Percentiles rank a stretch among this genome's conserved stretches.
Conservation (phyloP, 2,329 filamentous ascomycete genomes). For the Penicillium concentricum region DNA sequence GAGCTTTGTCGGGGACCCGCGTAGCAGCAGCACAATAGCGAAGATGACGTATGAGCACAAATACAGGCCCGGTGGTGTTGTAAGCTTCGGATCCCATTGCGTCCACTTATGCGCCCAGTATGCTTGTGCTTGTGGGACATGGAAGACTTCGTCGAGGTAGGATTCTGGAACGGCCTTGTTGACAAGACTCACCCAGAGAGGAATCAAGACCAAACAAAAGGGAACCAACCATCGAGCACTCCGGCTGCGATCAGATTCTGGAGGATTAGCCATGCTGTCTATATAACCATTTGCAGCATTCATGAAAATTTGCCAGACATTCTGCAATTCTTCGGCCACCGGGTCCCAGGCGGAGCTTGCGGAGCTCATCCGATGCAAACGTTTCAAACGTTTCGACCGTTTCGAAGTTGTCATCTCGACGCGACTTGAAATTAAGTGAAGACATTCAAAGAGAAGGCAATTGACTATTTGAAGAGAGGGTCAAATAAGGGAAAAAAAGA, state of each 20-base stretch:
- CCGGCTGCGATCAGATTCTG: constrained; percentile 34
- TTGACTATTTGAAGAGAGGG: not conserved
- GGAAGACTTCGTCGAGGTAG: constrained; percentile 57
- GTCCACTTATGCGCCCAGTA: constrained; percentile 75
- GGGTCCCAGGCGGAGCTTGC: not conserved
- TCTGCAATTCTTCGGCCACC: not conserved
- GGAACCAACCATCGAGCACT: constrained; percentile 39
- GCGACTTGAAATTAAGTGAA: not conserved
- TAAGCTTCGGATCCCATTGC: constrained; percentile 95
- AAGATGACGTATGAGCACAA: constrained; percentile 51
- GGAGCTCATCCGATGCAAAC: constrained; percentile 28
- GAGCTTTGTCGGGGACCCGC: constrained; percentile 33
- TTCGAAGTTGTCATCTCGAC: not conserved
- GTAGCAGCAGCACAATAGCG: constrained; percentile 23
- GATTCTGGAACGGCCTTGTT: constrained; percentile 54
- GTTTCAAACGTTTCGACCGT: constrained; percentile 27
- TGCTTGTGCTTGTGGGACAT: constrained; percentile 84
- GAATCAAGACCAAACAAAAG: constrained; percentile 36
- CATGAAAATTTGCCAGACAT: not conserved
- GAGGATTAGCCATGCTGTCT: constrained; percentile 31
- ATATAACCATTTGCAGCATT: not conserved
- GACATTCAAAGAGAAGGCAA: not conserved
- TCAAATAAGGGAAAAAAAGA: not conserved
- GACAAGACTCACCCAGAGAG: constrained; percentile 47
- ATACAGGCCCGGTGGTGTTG: constrained; percentile 86